Evolutionary conservation across 2,329 filamentous ascomycete genomes (phyloP), one percentile per base, ranked within the genome.

Genomic region (Penicillium sp.): DNA sequence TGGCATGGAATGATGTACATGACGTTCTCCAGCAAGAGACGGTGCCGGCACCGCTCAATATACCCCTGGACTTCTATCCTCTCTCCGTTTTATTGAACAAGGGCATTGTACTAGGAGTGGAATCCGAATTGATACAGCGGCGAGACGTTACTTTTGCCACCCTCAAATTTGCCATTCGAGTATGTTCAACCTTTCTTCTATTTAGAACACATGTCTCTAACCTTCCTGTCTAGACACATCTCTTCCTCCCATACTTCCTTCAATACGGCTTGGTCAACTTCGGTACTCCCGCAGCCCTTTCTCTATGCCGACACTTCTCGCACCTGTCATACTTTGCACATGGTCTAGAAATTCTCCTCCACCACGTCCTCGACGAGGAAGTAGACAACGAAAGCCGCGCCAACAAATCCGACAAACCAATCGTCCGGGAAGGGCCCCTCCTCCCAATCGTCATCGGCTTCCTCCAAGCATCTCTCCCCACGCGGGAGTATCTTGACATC

Each of bases 41-140:
- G 52, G 74, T 96, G 3, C 89, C 90, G 2, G 81, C 84, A 9
- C 85, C 90, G 2, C 87, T 96, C 11, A 85, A 88, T 24, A 86
- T 98, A 54, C 84, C 89, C 0, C 81, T 96, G n/a, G 95, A 99
- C 73, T 99, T 98, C 74, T 98, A 98, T 68, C 95, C 95, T 0
- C 78, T 98, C 14, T 96, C 93, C 1, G 85, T 93, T 3, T 78
- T 97, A 4, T 79, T 96, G n/a, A 88, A 87, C 57, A 97, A 97
- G 73, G 93, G 91, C 1, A 91, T 98, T 57, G 81, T 97, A 2
- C 82, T 98, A 50, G 95, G 95, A 0, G 86, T 98, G 13, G 95
- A 99, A 71, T 88, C 93, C 0, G 95, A 98, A 66, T 81, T 98
- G 59, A 87, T 96, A n/a, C 93, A 98, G 75, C 86, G 95, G 55